Base-by-base conservation (phyloP, 1,284 basidiomycete genomes). In the Leccinum huronense region DNA sequence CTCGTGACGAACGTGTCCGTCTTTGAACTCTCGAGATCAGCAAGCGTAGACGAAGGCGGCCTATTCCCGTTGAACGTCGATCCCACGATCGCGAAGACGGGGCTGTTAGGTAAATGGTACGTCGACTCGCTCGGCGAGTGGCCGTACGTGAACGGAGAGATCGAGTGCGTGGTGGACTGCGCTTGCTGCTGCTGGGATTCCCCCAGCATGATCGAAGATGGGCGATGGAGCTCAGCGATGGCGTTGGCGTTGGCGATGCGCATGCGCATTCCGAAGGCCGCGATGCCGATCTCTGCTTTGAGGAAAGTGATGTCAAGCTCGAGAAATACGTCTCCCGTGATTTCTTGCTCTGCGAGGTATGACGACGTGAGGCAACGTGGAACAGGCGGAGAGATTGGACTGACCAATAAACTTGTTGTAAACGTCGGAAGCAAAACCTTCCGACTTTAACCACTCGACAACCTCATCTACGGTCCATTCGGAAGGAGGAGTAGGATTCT, bases 211-310 rank as follows among this genome's bases (percentile, higher is more conserved):
- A 85, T 75, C 1, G 87, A 88, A 0, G 85, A 83, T 0, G 91
- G 90, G 2, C 87, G 84, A 31, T 88, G 86, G 2, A 99, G 86
- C 69, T 99, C 97, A 27, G 87, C 80, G 73, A 99, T 98, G n/a
- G 93, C 95, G 71, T 23, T 23, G 23, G 23, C 23, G 23, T 97
- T 95, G 38, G 93, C 90, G 62, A 99, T 95, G 60, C 95, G 89
- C 75, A 94, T 86, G 16, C 97, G 93, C 76, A 97, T 97, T 27
- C 97, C 97, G 71, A 97, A 98, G 2, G 95, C 94, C 67, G 86
- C 80, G 67, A 99, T 94, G 57, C 97, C 97, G 65, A 99, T 92
- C 79, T 99, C 97, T n/a, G 80, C 81, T 80, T 98, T 98, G 71
- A 99, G 88, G 19, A 97, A 83, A 71, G 91, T 91, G 59, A 90